Conservation (phyloP, 2,329 filamentous ascomycete species). For the Fusarium mangiferae region DNA sequence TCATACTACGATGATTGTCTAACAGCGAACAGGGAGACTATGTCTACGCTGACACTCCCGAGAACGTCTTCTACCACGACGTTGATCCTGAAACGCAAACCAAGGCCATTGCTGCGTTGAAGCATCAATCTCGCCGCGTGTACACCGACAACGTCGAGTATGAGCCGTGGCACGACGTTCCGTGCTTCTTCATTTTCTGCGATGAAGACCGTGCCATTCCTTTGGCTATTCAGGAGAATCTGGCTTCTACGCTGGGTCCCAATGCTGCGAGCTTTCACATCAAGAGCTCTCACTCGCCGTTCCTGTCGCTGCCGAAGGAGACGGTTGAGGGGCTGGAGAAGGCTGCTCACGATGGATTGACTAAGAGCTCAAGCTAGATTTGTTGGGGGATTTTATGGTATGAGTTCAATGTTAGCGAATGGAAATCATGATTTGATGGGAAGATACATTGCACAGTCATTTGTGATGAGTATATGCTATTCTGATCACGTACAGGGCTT, state of each 20-base stretch:
- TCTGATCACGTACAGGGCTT: no score
- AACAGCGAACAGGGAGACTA: background rate
- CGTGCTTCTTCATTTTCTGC: slow-evolving; percentile 2
- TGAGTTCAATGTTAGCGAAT: background rate
- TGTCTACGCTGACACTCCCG: slow-evolving; percentile 3
- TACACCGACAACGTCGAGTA: background rate
- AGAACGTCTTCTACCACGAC: slow-evolving; percentile 11
- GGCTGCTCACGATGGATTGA: slow-evolving; percentile 4
- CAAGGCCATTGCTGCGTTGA: background rate
- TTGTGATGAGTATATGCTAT: no score
- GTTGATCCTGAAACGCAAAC: background rate
- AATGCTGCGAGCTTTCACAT: background rate
- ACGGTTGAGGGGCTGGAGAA: background rate
- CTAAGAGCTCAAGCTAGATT: background rate
- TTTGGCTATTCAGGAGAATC: background rate
- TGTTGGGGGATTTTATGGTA: rapidly evolving
- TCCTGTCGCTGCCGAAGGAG: slow-evolving; percentile 5
- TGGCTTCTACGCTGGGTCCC: background rate
- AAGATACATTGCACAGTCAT: no score
- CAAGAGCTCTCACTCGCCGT: slow-evolving; percentile 5
- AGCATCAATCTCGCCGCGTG: slow-evolving; percentile 15
- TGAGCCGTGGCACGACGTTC: slow-evolving; percentile 11
- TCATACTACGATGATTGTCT: background rate
- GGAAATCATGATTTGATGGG: background rate
- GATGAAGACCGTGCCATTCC: slow-evolving; percentile 7